Conservation (phyloP, 257 asterid genomes). For the Forsythia suspensa region DNA sequence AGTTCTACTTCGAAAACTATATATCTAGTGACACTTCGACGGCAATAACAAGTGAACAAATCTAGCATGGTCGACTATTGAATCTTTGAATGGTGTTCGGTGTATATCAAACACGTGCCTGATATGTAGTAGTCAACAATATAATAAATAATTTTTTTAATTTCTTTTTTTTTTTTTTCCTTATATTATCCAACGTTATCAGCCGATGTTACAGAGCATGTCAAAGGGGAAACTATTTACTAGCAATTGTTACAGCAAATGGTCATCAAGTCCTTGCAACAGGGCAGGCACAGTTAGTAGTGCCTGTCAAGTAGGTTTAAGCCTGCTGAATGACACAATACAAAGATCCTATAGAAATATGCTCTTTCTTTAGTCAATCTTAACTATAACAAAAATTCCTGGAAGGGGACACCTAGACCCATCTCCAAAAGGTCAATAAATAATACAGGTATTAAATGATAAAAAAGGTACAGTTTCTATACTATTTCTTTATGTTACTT, state of each 20-base stretch:
- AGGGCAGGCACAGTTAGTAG: constrained; percentile 18
- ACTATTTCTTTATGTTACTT: background rate
- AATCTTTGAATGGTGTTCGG: background rate
- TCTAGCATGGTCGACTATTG: background rate
- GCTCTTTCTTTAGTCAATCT: constrained; percentile 12
- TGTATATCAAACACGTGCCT: background rate
- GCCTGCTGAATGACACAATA: constrained; percentile 54
- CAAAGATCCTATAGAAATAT: constrained; percentile 1
- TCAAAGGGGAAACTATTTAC: background rate
- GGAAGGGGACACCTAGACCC: constrained; percentile 16
- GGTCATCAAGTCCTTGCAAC: background rate
- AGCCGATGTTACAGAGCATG: background rate
- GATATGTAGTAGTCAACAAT: background rate
- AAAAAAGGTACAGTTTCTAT: background rate
- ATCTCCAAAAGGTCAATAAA: constrained; percentile 12
- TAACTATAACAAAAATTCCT: background rate
- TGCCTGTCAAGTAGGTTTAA: constrained; percentile 42
- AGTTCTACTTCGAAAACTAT: background rate
- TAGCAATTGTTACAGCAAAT: background rate
- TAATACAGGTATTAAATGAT: background rate
- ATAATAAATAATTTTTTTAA: too few relatives aligned
- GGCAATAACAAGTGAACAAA: background rate
- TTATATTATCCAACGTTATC: background rate
- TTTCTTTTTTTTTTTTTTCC: background rate
- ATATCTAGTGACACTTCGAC: background rate